phyloP scores from a whole-genome alignment of 225 moss, liverwort and hornwort genomes.

The Bryum argenteum region DNA sequence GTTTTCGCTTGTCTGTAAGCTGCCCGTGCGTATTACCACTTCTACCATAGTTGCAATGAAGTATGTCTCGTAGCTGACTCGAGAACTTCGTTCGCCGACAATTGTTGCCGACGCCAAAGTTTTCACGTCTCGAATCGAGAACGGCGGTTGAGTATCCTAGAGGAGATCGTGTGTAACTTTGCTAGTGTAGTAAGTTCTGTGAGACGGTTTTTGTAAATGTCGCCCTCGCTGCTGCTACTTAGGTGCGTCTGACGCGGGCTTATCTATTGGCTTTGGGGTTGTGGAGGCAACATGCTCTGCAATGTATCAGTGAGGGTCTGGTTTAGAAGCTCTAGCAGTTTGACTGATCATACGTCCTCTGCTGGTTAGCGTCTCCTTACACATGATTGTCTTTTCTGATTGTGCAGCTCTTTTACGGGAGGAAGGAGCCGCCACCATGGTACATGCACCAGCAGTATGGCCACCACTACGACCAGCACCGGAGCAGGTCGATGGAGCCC shows the following conservation, averaged over 20 bases:
- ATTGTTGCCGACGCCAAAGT: background rate
- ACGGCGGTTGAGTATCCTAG: background rate
- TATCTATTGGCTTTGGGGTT: constrained; percentile 2
- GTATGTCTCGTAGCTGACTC: background rate
- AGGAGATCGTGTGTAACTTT: background rate
- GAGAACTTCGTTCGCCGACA: background rate
- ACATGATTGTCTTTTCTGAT: background rate
- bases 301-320: constrained; percentile 10
- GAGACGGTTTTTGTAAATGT: background rate
- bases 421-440: constrained; percentile 45
- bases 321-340: background rate
- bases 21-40: background rate
- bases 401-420: constrained; percentile 51
- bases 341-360: background rate
- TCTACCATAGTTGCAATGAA: no score
- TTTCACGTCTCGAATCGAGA: no score
- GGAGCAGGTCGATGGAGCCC: constrained; percentile 41
- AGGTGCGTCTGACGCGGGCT: no score
- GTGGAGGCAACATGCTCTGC: background rate
- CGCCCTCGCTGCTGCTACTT: background rate
- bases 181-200: background rate
- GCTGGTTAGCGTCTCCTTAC: no score
- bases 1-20: constrained; percentile 11
- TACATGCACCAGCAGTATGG: constrained; percentile 35
- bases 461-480: constrained; percentile 27